Percentiles rank a stretch among this genome's conserved stretches.
phyloP scores from a whole-genome alignment of 768 basidiomycete species.

The Auriscalpium vulgare region DNA sequence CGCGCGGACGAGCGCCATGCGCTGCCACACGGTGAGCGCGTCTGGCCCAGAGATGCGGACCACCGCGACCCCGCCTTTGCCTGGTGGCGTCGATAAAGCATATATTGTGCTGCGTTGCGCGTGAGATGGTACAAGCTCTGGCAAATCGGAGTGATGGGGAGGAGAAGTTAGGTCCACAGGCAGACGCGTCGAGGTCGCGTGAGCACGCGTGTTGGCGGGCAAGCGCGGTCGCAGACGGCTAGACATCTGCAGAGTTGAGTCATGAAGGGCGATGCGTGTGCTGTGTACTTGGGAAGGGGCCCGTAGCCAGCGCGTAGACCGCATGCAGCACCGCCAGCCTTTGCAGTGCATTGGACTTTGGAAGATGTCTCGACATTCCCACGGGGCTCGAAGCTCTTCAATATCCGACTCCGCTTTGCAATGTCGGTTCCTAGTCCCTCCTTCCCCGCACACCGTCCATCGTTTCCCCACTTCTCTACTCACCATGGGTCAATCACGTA shows the following conservation, averaged over 20 bases:
- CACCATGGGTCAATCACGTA: conserved; percentile 80
- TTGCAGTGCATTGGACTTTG: background rate
- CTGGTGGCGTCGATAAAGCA: conserved; percentile 81
- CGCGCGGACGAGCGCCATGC: conserved; percentile 36
- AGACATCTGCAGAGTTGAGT: background rate
- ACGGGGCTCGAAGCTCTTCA: no score
- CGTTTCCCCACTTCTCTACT: background rate
- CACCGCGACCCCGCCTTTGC: conserved; percentile 78
- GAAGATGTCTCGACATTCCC: background rate
- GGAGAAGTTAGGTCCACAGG: no score
- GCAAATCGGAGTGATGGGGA: background rate
- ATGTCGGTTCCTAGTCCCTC: no score
- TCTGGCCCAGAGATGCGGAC: conserved; percentile 78
- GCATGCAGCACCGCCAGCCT: background rate
- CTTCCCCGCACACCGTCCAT: no score
- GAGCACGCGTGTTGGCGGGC: no score
- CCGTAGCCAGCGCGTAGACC: no score
- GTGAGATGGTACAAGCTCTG: conserved; percentile 27
- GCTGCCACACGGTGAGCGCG: conserved; percentile 51
- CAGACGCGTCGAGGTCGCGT: no score
- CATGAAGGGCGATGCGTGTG: no score
- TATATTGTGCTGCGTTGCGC: conserved; percentile 74
- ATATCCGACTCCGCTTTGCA: no score
- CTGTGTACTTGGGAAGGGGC: no score
- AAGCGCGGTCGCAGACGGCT: background rate